A percentile compares a stretch with the other conserved stretches of the same genome.
These are phyloP conservation scores for Castanea crenata DNA, from an alignment of 306 rosid genomes.

Conservation along the genomic window DNA sequence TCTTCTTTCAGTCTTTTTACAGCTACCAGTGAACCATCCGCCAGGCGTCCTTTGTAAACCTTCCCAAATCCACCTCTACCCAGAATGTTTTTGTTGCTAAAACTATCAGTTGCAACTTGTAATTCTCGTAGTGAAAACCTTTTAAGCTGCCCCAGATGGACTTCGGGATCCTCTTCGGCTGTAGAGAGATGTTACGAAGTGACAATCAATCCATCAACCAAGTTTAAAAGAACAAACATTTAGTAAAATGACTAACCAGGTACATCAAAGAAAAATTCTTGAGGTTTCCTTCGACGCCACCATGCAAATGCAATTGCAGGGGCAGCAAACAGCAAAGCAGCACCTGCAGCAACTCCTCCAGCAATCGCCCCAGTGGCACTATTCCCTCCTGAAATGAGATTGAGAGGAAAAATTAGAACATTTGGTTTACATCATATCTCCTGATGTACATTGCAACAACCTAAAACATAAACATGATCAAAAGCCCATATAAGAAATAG, in stretches of 20 bases:
- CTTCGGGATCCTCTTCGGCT: constrained; percentile 99
- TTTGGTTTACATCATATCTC: constrained; percentile 6
- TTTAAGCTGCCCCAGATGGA: constrained; percentile 97
- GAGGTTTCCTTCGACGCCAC: constrained; percentile 99
- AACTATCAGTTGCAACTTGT: constrained; percentile 94
- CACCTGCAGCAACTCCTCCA: constrained; percentile 99
- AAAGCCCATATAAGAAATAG: not conserved
- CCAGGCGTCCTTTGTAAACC: constrained; percentile 96
- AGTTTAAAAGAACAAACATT: constrained; percentile 1
- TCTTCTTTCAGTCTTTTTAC: constrained; percentile 96
- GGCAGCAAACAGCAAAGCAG: constrained; percentile 93
- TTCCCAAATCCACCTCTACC: constrained; percentile 99
- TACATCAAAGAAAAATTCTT: constrained; percentile 95
- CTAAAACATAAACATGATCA: not conserved
- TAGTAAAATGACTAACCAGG: constrained; percentile 62
- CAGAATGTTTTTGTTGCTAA: constrained; percentile 94
- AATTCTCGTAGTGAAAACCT: constrained; percentile 91
- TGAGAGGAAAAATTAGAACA: constrained; percentile 17
- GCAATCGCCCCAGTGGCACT: constrained; percentile 97
- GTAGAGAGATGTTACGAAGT: constrained; percentile 27
- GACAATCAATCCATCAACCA: constrained; percentile 19
- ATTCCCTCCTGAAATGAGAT: constrained; percentile 61
- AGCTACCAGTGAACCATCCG: constrained; percentile 92
- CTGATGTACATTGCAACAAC: not conserved
- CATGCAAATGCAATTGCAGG: constrained; percentile 99